Evolutionary conservation across 169 alveolate genomes (phyloP).

Genomic region (Blepharisma undulans): DNA sequence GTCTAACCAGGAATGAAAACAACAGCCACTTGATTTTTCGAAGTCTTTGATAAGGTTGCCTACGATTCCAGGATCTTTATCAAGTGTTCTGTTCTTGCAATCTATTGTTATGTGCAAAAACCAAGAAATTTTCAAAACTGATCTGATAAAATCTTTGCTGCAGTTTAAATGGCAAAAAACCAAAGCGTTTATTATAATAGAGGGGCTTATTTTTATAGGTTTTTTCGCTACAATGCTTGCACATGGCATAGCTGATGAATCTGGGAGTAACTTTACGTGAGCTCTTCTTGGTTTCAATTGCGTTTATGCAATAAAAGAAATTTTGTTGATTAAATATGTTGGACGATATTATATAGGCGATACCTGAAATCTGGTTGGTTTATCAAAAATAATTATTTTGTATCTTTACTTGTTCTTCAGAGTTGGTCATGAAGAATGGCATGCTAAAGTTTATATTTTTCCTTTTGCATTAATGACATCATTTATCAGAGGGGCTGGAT

Average conservation of each 20-base stretch:
- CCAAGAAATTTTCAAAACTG: not conserved
- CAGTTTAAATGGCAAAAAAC: not conserved
- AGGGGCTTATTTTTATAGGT: too few relatives aligned
- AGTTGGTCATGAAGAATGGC: not conserved
- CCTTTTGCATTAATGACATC: not conserved
- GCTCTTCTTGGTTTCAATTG: not conserved
- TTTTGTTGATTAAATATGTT: not conserved
- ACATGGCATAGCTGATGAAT: too few relatives aligned
- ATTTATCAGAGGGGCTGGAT: conserved; percentile 25
- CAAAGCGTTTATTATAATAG: too few relatives aligned
- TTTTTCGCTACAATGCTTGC: too few relatives aligned
- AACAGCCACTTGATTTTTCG: not conserved
- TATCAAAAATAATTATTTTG: not conserved
- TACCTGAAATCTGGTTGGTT: not conserved
- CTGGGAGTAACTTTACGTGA: too few relatives aligned
- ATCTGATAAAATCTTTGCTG: not conserved
- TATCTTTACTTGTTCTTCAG: not conserved
- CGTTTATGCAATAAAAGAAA: not conserved
- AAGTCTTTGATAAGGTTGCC: not conserved
- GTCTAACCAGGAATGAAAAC: too few relatives aligned
- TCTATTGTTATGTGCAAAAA: not conserved
- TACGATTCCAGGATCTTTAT: not conserved
- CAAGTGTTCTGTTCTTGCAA: not conserved
- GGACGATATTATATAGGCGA: not conserved
- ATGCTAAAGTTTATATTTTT: not conserved